Conservation (phyloP, 1,284 basidiomycete genomes). For the Takashimella tepidaria region DNA sequence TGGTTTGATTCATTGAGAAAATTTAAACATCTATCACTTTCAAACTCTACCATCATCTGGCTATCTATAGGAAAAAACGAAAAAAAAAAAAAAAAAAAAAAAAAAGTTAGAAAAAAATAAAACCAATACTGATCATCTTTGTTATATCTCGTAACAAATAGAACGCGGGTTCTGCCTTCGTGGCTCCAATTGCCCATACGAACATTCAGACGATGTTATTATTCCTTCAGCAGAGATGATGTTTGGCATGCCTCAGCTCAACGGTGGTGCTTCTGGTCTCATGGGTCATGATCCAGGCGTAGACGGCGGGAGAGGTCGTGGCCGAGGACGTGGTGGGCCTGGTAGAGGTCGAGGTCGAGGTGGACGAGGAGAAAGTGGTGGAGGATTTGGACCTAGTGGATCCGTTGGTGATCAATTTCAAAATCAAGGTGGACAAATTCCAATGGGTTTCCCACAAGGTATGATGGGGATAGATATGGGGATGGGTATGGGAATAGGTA, state of each 20-base stretch:
- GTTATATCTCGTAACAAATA: too few relatives aligned
- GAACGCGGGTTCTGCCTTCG: conserved; percentile 86
- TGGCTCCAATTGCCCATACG: conserved; percentile 84
- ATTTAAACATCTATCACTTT: too few relatives aligned
- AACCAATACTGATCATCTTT: not conserved
- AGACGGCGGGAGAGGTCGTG: conserved; percentile 54
- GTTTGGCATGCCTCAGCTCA: conserved; percentile 37
- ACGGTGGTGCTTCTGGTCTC: conserved; percentile 20
- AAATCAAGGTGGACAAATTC: not conserved
- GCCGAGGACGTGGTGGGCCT: conserved; percentile 34
- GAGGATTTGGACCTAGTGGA: conserved; percentile 6
- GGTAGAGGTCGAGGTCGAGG: conserved; percentile 48
- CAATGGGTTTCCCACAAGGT: not conserved
- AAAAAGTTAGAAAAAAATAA: too few relatives aligned
- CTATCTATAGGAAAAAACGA: too few relatives aligned
- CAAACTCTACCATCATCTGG: too few relatives aligned
- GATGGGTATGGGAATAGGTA: conserved; percentile 6
- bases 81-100: too few relatives aligned
- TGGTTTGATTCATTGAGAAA: too few relatives aligned
- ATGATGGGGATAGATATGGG: conserved; percentile 1
- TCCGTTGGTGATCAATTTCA: not conserved
- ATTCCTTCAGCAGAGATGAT: conserved; percentile 52
- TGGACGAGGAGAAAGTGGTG: conserved; percentile 15
- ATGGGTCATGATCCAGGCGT: conserved; percentile 20
- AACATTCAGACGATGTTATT: conserved; percentile 64